Evolutionary conservation across 176 grass and related monocot genomes (phyloP), one percentile per base, ranked within the genome.

Genomic region (Oryza punctata): DNA sequence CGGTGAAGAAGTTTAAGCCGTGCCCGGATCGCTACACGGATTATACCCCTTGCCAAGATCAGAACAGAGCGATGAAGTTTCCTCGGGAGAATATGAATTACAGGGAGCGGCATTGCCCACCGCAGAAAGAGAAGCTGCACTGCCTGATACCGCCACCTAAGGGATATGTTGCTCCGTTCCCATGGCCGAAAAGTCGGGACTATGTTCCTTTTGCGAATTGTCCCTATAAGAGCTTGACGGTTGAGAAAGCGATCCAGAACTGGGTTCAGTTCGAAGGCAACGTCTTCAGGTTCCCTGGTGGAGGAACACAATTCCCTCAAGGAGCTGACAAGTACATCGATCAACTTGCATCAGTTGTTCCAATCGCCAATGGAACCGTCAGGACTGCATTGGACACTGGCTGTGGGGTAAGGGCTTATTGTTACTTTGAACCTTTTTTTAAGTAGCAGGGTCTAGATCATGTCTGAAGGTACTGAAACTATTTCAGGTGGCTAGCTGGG

Each of bases 401-500:
- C 28, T 97, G 94, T 7, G 94, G 92, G 90, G 94, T 97, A 94
- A 88, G 86, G 18, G 18, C 44, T 50, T 68, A 13, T 43, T 78
- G 15, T 18, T 41, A 41, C 63, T 84, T 73, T n/a, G 9, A 50
- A 69, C 24, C 4, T 14, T 57, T 16, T 54, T 37, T 10, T 73
- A 12, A 37, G 13, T 67, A 29, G 45, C 35, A 80, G 29, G 25
- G 13, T 61, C 19, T 82, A 70, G 15, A 63, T 65, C 46, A 64
- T 78, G 41, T 75, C 40, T 88, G 77, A 40, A 73, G 8, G 1
- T 43, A 23, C 12, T 64, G 16, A 12, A 79, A 80, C 26, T 72
- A 28, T 93, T 82, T 90, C 85, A 97, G 95, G 95, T 97, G 49
- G 95, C 95, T 73, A 97, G 95, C 75, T 97, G 90, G 95, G 95